Evolutionary conservation across 306 rosid species (phyloP).

Genomic region (Trifolium subterraneum): DNA sequence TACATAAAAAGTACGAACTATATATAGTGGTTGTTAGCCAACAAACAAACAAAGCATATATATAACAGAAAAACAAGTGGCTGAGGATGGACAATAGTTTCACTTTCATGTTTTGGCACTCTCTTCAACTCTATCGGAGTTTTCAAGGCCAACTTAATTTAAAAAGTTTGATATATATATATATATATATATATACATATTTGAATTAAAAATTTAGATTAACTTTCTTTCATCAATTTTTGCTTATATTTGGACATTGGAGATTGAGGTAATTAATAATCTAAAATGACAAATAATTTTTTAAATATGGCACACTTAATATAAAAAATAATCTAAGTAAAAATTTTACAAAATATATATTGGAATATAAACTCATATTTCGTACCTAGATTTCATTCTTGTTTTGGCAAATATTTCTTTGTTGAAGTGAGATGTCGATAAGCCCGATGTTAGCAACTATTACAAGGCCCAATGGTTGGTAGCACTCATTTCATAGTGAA

Average conservation of each 20-base stretch:
- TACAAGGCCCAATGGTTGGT: conserved; percentile 38
- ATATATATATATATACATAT: too few relatives aligned
- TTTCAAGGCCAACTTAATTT: background rate
- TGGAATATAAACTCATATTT: background rate
- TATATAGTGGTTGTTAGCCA: background rate
- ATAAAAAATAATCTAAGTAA: too few relatives aligned
- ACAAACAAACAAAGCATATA: background rate
- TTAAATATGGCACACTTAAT: too few relatives aligned
- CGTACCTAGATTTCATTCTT: background rate
- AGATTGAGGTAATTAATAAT: too few relatives aligned
- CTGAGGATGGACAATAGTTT: background rate
- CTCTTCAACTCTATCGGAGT: conserved; percentile 15
- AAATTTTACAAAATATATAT: too few relatives aligned
- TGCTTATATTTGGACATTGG: too few relatives aligned
- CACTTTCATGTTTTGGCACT: background rate
- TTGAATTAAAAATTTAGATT: too few relatives aligned
- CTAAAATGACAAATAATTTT: too few relatives aligned
- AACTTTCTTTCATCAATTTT: too few relatives aligned
- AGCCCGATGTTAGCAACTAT: conserved; percentile 45
- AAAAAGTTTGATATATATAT: too few relatives aligned
- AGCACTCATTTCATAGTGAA: background rate
- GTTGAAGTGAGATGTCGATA: conserved; percentile 37
- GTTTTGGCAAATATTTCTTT: background rate
- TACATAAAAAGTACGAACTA: background rate
- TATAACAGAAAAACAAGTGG: background rate